Evolutionary conservation across 2,329 filamentous ascomycete genomes (phyloP), one percentile per base, ranked within the genome.

Genomic region (Lasiodiplodia hormozganensis): DNA sequence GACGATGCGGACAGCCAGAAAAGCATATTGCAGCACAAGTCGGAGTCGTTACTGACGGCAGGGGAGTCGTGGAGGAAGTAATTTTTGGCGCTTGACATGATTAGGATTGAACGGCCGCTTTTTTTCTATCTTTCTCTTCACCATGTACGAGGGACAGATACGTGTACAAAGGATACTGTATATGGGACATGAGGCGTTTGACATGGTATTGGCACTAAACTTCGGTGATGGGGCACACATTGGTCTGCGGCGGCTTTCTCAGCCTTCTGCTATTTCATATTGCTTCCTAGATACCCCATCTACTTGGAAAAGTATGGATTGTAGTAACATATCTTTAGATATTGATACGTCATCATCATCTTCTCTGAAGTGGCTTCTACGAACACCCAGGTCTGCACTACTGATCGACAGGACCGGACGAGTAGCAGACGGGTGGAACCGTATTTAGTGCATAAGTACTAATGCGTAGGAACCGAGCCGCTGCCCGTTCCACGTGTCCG

Each of bases 1-100:
- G 38, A 47, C 36, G 56, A 60, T 28, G 56, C 56, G 21, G 56
- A 43, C 10, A 60, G 56, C 23, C 56, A 60, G 23, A 60, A 47
- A 36, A 60, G 56, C 21, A 47, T 60, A 8, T 18, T 60, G 16
- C 56, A 43, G 38, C 56, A 60, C 3, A 57, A 38, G 18, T 21
- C 18, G 2, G 16, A 10, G 54, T 11, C 51, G 12, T 53, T 18
- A 6, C 23, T 23, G 23, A 31, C 21, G 8, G 31, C 31, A 16
- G 14, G 51, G 51, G 16, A 57, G 38, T 57, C 54, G 21, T 57
- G 54, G 54, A n/a, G 10, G 31, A 38, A 14, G 4, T 25, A 8
- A 21, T 16, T 47, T n/a, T 21, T 28, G 28, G 43, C n/a, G 4
- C 43, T 47, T 21, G 43, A n/a, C 43, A 47, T n/a, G 43, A 11